phyloP scores from a whole-genome alignment of 768 basidiomycete genomes.

The Tylopilus sp. region DNA sequence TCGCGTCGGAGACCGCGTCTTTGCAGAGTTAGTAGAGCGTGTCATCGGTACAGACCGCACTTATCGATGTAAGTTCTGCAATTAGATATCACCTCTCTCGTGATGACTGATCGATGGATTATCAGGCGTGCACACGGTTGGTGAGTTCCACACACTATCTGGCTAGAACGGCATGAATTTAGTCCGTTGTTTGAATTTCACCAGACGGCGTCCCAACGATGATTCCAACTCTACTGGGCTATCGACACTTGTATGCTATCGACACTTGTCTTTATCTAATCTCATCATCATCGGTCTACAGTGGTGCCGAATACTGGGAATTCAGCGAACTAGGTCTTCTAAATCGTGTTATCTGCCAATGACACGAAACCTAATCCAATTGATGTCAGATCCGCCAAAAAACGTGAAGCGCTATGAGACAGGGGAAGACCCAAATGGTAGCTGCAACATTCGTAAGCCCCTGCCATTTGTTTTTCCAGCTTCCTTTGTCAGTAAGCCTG shows the following conservation, averaged over 20 bases:
- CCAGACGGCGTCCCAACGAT: slow-evolving; percentile 53
- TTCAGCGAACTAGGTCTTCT: slow-evolving; percentile 37
- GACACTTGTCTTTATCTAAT: slow-evolving; percentile 14
- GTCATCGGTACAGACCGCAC: slow-evolving; percentile 36
- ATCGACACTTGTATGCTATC: slow-evolving; percentile 40
- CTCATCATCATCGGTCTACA: slow-evolving; percentile 6
- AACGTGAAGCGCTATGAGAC: slow-evolving; percentile 41
- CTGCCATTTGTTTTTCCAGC: not conserved
- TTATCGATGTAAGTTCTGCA: slow-evolving; percentile 36
- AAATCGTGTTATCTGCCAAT: not conserved
- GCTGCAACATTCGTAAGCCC: slow-evolving; percentile 43
- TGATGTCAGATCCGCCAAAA: slow-evolving; percentile 24
- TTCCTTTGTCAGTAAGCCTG: not conserved
- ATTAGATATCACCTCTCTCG: not conserved
- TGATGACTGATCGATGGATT: slow-evolving; percentile 3
- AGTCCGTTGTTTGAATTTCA: not conserved
- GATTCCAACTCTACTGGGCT: slow-evolving; percentile 42
- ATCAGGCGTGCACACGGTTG: slow-evolving; percentile 46
- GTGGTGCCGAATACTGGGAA: slow-evolving; percentile 47
- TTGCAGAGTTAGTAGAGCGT: slow-evolving; percentile 39
- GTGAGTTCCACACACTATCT: slow-evolving; percentile 20
- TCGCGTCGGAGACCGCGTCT: slow-evolving; percentile 41
- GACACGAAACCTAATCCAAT: not conserved
- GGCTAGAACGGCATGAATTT: not conserved
- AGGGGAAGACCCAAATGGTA: slow-evolving; percentile 47